Evolutionary conservation across 2,329 filamentous ascomycete species (phyloP), one percentile per base, ranked within the genome.

Genomic region (Penicillium sp.): DNA sequence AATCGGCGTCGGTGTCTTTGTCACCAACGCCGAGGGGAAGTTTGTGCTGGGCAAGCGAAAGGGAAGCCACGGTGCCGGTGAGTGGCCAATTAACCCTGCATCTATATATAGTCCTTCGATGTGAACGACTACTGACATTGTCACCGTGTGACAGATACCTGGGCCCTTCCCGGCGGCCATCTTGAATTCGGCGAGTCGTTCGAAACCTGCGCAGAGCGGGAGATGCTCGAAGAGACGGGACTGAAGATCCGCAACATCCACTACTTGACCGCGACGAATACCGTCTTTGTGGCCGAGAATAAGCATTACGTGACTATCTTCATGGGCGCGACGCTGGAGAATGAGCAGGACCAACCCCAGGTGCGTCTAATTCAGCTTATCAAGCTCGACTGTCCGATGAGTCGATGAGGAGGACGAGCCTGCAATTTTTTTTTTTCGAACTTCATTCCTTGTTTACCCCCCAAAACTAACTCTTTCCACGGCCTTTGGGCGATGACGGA

Each of bases 301-400:
- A 87, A 83, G 65, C 86, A 91, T 62, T 91, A 90, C 60, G 74
- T 89, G 43, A 90, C 87, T 0, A 65, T 89, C 3, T 90, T 87
- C 55, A 78, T 88, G 52, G 69, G 72, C 0, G 81, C 79, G 37
- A 67, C 66, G 39, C 69, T 80, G 55, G 60, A 68, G 0, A 74
- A 80, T 26, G 69, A 74, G 12, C 54, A 59, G 0, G 73, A 74
- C 26, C 64, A 78, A 53, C 78, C 84, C 0, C 47, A 75, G 72
- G 83, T 85, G 49, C 59, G 74, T 66, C 44, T 43, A 37, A 48
- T 11, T 18, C 32, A 4, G 8, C 26, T 36, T 5, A 12, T 32
- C 43, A 37, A 4, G 27, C 26, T n/a, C 46, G 12, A 39, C 26
- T 28, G 11, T 44, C 47, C 46, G 24, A 51, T 18, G 18, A 18